A percentile compares a stretch with the other conserved stretches of the same genome.
These are phyloP conservation scores for Plasmodium vivax DNA, from an alignment of 169 alveolate species.

Conservation along the genomic window DNA sequence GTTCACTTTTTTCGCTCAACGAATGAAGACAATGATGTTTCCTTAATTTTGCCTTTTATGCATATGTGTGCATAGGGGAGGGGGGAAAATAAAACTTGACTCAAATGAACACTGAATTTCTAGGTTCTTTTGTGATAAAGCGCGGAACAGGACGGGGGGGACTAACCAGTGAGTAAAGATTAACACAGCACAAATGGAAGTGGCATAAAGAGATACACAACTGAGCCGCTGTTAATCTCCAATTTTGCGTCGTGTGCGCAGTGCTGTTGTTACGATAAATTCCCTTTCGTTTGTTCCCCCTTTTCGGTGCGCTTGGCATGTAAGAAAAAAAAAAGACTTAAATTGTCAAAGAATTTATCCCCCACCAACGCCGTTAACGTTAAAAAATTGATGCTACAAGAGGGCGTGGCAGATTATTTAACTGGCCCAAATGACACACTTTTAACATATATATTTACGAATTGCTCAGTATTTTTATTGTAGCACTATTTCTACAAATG, in stretches of 20 bases:
- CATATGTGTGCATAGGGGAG: constrained; percentile 24
- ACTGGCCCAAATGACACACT: not conserved
- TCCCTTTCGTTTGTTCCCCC: not conserved
- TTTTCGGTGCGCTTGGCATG: not conserved
- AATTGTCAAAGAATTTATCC: not conserved
- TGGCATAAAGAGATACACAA: not conserved
- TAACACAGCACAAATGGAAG: not conserved
- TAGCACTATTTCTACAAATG: not conserved
- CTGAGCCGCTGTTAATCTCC: not conserved
- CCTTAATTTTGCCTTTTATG: constrained; percentile 3
- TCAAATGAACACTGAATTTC: not conserved
- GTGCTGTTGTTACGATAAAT: not conserved
- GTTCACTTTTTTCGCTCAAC: not conserved
- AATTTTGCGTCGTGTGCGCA: not conserved
- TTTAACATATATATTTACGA: not conserved
- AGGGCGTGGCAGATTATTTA: not conserved
- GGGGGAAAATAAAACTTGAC: not conserved
- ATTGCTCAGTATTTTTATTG: not conserved
- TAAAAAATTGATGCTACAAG: not conserved
- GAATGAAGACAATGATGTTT: not conserved
- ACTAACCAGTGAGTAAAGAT: not conserved
- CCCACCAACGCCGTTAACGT: not conserved
- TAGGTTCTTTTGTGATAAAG: not conserved
- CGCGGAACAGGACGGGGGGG: not conserved
- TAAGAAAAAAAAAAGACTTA: not conserved